Conservation (phyloP, 2,329 filamentous ascomycete species). For the Talaromyces marneffei region DNA sequence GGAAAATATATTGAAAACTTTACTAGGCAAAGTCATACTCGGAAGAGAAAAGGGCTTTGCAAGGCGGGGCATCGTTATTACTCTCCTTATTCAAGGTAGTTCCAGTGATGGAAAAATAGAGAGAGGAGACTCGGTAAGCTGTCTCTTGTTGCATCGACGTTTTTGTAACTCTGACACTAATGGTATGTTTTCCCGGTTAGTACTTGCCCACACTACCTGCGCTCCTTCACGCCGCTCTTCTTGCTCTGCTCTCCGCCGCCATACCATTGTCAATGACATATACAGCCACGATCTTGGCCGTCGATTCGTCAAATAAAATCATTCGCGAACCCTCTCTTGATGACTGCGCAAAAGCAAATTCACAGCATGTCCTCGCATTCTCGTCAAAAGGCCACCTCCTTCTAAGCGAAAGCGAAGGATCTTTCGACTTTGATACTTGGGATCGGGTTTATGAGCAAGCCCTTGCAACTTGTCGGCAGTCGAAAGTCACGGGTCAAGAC, state of each 20-base stretch:
- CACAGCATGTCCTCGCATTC: constrained; percentile 78
- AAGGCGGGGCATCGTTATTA: constrained; percentile 39
- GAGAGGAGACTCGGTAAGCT: constrained; percentile 36
- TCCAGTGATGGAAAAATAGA: constrained; percentile 25
- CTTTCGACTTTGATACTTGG: constrained; percentile 72
- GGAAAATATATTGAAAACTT: constrained; percentile 50
- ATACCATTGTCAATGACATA: constrained; percentile 72
- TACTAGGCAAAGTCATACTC: constrained; percentile 36
- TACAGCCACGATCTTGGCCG: constrained; percentile 59
- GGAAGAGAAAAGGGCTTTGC: constrained; percentile 39
- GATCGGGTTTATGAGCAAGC: constrained; percentile 62
- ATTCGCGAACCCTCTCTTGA: constrained; percentile 58
- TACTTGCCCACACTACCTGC: constrained; percentile 75
- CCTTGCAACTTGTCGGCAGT: constrained; percentile 57
- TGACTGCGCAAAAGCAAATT: constrained; percentile 58
- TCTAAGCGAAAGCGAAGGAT: constrained; percentile 73
- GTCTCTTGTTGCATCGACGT: background rate
- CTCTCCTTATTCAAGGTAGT: constrained; percentile 37
- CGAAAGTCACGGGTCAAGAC: constrained; percentile 29
- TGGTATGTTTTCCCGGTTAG: constrained; percentile 37
- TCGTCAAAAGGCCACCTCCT: constrained; percentile 67
- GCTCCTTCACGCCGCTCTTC: constrained; percentile 70
- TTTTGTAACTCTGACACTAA: background rate
- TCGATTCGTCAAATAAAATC: constrained; percentile 43
- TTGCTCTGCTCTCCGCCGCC: constrained; percentile 74